Percentiles rank a stretch among this genome's conserved stretches.
Conservation (phyloP, 108 stramenopile species). For the Asterionellopsis glacialis region DNA sequence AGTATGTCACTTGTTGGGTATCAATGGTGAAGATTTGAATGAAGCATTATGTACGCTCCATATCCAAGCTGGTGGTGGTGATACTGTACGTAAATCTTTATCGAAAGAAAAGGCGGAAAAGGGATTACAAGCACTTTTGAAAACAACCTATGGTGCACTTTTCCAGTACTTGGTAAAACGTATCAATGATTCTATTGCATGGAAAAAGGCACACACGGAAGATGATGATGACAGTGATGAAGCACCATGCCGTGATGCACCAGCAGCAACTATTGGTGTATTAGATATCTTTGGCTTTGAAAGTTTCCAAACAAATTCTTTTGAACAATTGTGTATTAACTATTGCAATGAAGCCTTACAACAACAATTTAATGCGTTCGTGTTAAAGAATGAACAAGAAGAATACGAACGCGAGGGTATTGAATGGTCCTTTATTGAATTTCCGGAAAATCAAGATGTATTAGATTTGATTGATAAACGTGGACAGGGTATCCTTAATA, state of each 20-base stretch:
- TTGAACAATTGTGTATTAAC: constrained; percentile 96
- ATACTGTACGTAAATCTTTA: constrained; percentile 44
- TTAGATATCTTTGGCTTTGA: constrained; percentile 99
- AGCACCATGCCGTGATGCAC: constrained; percentile 7
- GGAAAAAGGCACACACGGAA: constrained; percentile 2
- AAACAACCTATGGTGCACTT: constrained; percentile 86
- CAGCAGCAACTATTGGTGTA: constrained; percentile 78
- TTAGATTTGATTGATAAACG: constrained; percentile 90
- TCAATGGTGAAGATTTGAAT: constrained; percentile 67
- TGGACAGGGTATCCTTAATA: constrained; percentile 64
- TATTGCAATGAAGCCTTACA: constrained; percentile 91
- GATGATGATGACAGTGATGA: constrained; percentile 8
- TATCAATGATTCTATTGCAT: constrained; percentile 81
- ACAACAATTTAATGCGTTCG: constrained; percentile 90
- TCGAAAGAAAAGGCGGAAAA: constrained; percentile 75
- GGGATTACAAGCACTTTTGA: constrained; percentile 90
- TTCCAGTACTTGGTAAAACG: constrained; percentile 78
- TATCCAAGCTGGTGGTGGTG: constrained; percentile 71
- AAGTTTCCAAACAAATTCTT: constrained; percentile 79
- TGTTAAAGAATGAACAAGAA: constrained; percentile 81
- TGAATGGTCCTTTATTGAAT: constrained; percentile 83
- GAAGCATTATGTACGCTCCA: constrained; percentile 65
- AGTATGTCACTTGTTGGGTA: constrained; percentile 64
- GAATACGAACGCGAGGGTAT: constrained; percentile 84
- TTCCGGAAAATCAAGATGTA: constrained; percentile 95